A percentile compares a stretch with the other conserved stretches of the same genome.
Conservation (phyloP, 192 early-diverging fungal genomes). For the Backusella macrospora region DNA sequence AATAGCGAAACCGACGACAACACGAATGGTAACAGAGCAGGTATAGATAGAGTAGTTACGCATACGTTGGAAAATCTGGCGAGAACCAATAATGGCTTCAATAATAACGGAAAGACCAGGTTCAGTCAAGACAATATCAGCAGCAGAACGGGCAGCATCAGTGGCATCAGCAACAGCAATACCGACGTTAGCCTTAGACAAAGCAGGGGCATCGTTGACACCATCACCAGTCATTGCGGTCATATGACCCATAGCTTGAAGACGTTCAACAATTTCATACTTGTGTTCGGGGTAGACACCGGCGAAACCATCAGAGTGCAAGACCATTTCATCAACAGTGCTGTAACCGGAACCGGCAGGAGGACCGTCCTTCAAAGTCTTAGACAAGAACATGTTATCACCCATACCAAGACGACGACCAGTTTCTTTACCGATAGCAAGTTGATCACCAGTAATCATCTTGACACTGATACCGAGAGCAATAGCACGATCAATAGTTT, state of each 20-base stretch:
- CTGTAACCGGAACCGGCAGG: slow-evolving; percentile 58
- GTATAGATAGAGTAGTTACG: slow-evolving; percentile 89
- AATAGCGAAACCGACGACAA: slow-evolving; percentile 71
- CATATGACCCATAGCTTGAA: slow-evolving; percentile 71
- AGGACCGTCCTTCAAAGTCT: slow-evolving; percentile 63
- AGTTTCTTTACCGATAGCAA: slow-evolving; percentile 85
- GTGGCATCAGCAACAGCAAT: slow-evolving; percentile 75
- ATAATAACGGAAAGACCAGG: slow-evolving; percentile 85
- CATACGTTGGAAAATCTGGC: slow-evolving; percentile 97
- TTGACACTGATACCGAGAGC: slow-evolving; percentile 80
- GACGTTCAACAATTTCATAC: slow-evolving; percentile 69
- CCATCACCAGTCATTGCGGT: slow-evolving; percentile 74
- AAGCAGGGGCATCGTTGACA: slow-evolving; percentile 72
- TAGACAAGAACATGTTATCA: slow-evolving; percentile 72
- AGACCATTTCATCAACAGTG: slow-evolving; percentile 59
- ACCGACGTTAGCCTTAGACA: slow-evolving; percentile 73
- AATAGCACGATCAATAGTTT: slow-evolving; percentile 74
- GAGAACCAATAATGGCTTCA: slow-evolving; percentile 87
- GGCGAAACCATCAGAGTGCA: slow-evolving; percentile 66
- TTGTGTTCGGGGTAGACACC: slow-evolving; percentile 69
- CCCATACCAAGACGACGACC: slow-evolving; percentile 69
- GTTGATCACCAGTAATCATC: slow-evolving; percentile 95
- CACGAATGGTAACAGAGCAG: slow-evolving; percentile 84
- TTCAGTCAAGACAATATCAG: slow-evolving; percentile 75
- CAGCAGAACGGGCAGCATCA: slow-evolving; percentile 75